Conservation (phyloP, 768 basidiomycete species). For the Tephrocybe sp. region DNA sequence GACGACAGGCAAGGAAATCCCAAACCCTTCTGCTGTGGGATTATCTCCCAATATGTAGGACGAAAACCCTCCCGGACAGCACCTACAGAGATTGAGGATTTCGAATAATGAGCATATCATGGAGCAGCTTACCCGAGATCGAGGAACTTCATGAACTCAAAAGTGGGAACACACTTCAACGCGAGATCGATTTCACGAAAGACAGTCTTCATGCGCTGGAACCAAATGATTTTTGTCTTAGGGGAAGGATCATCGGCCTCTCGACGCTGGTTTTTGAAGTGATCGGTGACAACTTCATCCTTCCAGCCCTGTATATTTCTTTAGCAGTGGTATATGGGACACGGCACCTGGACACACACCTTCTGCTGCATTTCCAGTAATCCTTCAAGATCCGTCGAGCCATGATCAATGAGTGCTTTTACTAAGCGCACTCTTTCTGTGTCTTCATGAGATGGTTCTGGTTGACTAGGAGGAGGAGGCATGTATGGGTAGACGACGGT, state of each 20-base stretch:
- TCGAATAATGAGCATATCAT: neutral
- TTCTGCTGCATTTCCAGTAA: neutral
- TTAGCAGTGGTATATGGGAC: no score
- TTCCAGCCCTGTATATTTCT: no score
- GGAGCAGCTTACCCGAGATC: slow-evolving; percentile 25
- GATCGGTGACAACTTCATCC: no score
- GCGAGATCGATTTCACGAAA: slow-evolving; percentile 24
- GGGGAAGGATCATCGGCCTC: no score
- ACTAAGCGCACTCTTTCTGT: no score
- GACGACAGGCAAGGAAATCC: slow-evolving; percentile 25
- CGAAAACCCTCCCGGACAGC: slow-evolving; percentile 30
- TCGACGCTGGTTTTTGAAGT: no score
- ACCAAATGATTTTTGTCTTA: slow-evolving; percentile 10
- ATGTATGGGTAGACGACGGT: no score
- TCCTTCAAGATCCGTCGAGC: no score
- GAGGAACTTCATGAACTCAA: slow-evolving; percentile 20
- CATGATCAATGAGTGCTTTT: no score
- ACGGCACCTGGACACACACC: no score
- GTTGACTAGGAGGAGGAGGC: no score
- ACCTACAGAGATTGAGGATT: slow-evolving; percentile 15
- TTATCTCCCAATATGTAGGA: slow-evolving; percentile 28
- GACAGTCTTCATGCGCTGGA: slow-evolving; percentile 19
- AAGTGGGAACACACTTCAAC: slow-evolving; percentile 14
- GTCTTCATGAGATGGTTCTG: no score
- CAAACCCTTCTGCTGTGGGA: slow-evolving; percentile 19